phyloP scores from a whole-genome alignment of 768 basidiomycete species.

The Phanerochaete sordida region DNA sequence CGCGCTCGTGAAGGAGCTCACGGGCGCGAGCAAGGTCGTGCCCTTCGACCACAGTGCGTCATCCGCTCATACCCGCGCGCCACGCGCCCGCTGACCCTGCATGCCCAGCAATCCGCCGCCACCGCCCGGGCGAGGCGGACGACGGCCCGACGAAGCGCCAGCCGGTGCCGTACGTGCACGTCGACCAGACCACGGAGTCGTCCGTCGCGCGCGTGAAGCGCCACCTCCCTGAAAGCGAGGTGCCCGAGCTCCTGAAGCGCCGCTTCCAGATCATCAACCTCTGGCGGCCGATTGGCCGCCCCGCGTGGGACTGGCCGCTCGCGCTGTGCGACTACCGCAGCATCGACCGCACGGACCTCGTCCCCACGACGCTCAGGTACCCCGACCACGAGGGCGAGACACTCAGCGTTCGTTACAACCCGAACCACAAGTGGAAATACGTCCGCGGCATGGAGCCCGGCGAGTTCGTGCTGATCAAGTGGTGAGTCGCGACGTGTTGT shows the following conservation, averaged over 20 bases:
- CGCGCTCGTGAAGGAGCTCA: conserved; percentile 53
- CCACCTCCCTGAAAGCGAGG: conserved; percentile 40
- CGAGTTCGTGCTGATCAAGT: conserved; percentile 47
- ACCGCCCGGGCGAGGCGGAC: conserved; percentile 31
- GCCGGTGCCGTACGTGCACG: conserved; percentile 40
- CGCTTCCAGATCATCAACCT: conserved; percentile 54
- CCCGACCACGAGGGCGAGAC: conserved; percentile 44
- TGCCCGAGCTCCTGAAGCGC: conserved; percentile 31
- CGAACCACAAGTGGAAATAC: conserved; percentile 43
- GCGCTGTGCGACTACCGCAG: conserved; percentile 45
- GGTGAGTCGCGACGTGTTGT: conserved; percentile 27
- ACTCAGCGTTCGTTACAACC: conserved; percentile 34
- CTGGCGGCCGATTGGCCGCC: conserved; percentile 48
- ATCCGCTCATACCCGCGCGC: not conserved
- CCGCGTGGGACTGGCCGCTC: conserved; percentile 47
- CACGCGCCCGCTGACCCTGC: not conserved
- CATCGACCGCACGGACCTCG: conserved; percentile 37
- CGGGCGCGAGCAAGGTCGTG: conserved; percentile 58
- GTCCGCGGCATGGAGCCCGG: conserved; percentile 39
- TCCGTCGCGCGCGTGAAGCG: conserved; percentile 39
- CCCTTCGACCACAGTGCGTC: conserved; percentile 64
- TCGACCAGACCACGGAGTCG: conserved; percentile 42
- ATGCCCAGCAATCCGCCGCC: conserved; percentile 39
- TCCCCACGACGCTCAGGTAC: conserved; percentile 35
- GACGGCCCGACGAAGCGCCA: conserved; percentile 39